Evolutionary conservation across 2,329 filamentous ascomycete species (phyloP), one percentile per base, ranked within the genome.

Genomic region (Paraphoma sp.): DNA sequence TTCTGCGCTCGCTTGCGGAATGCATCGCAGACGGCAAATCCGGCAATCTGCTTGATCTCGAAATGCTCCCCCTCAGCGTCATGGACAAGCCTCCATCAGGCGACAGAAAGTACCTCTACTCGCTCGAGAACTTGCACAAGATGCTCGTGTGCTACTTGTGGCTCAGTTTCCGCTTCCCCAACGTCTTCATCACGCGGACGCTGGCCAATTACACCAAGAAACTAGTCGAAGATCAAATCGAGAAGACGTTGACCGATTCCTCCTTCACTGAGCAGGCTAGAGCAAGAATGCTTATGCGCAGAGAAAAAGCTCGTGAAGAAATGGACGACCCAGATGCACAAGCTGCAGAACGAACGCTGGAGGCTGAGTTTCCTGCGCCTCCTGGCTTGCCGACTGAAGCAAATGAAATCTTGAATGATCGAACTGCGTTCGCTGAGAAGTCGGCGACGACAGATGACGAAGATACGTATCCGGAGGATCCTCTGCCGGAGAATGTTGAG

Each of bases 131-230:
- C 3, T 82, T 99, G 14, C 95, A 99, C 79, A 91, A 91, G 68
- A 83, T 87, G 29, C 80, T 99, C 38, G 92, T 94, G 44, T 80
- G 93, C 45, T 99, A 98, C 72, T 83, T 96, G 1, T 99, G 95
- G 95, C 82, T 99, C 14, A 94, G 91, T 66, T 98, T 94, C 76
- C 89, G 94, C 6, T 96, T 94, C 75, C 83, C 87, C 3, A 91
- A 91, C 47, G 83, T 96, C 48, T 96, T 97, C 75, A 84, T 81
- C 6, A 91, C 89, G 62, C 86, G 94, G 66, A 81, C 81, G 0
- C 81, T 97, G 43, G 93, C 92, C 0, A 89, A 91, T 62, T 88
- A 97, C 71, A 86, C 92, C 47, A 96, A 97, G 71, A 76, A 79
- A 6, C 74, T 96, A 48, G 88, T 93, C 1, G 93, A 97, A 78